phyloP scores from a whole-genome alignment of 129 eudicot genomes.

The carrot (Daucus carota) region DH1_v3.0 NC_030385.2:3424001-3424500 shows the following conservation, averaged over 20 bases:
- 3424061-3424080: conserved; percentile 78
- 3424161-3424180: conserved; percentile 57
- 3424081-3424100: conserved; percentile 80
- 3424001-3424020: conserved; percentile 73
- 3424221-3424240: conserved; percentile 40
- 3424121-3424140: conserved; percentile 77
- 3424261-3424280: conserved; percentile 82
- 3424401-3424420: conserved; percentile 47
- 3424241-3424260: conserved; percentile 57
- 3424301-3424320: conserved; percentile 57
- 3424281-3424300: conserved; percentile 92
- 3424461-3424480: too few relatives aligned
- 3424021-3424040: conserved; percentile 75
- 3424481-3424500: not conserved
- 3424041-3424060: conserved; percentile 73
- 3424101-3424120: conserved; percentile 72
- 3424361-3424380: conserved; percentile 48
- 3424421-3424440: conserved; percentile 52
- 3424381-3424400: conserved; percentile 37
- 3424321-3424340: conserved; percentile 63
- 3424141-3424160: conserved; percentile 40
- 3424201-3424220: conserved; percentile 95
- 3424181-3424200: conserved; percentile 91
- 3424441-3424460: conserved; percentile 17
- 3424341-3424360: conserved; percentile 71